Percentiles rank a stretch among this genome's conserved stretches.
Conservation (phyloP, 257 asterid species). For the Gentiana dahurica region DNA sequence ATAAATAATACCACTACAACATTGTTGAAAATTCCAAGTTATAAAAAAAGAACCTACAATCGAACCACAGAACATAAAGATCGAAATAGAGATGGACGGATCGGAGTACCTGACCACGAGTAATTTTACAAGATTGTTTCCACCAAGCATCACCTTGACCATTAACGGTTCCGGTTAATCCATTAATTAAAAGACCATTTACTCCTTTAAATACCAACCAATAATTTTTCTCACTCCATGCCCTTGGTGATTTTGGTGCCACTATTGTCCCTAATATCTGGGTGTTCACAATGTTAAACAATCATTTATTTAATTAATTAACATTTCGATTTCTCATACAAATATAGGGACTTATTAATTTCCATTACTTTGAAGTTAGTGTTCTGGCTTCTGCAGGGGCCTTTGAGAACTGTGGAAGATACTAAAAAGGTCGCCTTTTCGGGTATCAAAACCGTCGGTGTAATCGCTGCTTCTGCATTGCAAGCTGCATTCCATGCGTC, state of each 20-base stretch:
- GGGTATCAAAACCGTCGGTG: constrained; percentile 49
- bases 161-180: constrained; percentile 34
- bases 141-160: constrained; percentile 63
- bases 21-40: too few relatives aligned
- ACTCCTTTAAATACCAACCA: constrained; percentile 45
- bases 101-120: constrained; percentile 10
- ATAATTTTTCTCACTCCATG: constrained; percentile 33
- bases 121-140: constrained; percentile 58
- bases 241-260: constrained; percentile 43
- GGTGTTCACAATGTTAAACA: too few relatives aligned
- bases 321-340: too few relatives aligned
- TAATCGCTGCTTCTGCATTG: constrained; percentile 16
- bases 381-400: constrained; percentile 43
- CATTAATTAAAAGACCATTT: constrained; percentile 39
- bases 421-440: constrained; percentile 33
- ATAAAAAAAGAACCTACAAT: too few relatives aligned
- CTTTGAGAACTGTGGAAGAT: constrained; percentile 32
- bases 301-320: too few relatives aligned
- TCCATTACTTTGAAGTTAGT: constrained; percentile 34
- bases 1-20: too few relatives aligned
- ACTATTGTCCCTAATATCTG: constrained; percentile 50
- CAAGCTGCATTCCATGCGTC: constrained; percentile 69
- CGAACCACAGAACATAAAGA: too few relatives aligned
- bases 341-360: neutral
- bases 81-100: too few relatives aligned